These are phyloP conservation scores for Chytriomyces sp. DNA, from an alignment of 192 early-diverging fungal species.

Conservation along the genomic window DNA sequence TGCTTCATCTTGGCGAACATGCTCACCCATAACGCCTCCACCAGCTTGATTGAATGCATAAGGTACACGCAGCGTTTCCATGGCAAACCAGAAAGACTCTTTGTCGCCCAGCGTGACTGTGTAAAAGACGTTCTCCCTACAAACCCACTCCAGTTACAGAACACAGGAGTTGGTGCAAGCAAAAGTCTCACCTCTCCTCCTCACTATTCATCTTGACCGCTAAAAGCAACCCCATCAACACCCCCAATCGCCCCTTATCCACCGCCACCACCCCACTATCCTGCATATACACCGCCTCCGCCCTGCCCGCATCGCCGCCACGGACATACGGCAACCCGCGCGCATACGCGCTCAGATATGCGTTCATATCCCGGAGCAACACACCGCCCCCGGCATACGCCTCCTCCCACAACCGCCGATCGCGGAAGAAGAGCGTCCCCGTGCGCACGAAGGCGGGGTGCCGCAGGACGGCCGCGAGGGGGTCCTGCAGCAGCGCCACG, in stretches of 20 bases:
- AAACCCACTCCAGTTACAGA: too few relatives aligned
- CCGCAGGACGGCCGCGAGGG: conserved; percentile 5
- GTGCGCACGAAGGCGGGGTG: not conserved
- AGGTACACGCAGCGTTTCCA: conserved; percentile 60
- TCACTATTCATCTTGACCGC: not conserved
- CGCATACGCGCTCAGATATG: too few relatives aligned
- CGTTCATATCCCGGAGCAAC: too few relatives aligned
- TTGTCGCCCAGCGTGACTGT: conserved; percentile 1
- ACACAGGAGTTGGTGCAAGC: too few relatives aligned
- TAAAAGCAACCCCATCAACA: not conserved
- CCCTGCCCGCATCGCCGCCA: too few relatives aligned
- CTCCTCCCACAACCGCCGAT: not conserved
- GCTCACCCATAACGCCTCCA: not conserved
- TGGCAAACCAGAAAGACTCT: conserved; percentile 50
- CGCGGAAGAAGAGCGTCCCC: conserved; percentile 3
- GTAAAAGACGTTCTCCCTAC: conserved; percentile 1
- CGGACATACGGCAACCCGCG: too few relatives aligned
- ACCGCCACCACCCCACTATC: conserved; percentile 5
- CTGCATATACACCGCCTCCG: too few relatives aligned
- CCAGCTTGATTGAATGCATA: conserved; percentile 45
- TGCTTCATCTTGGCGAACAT: too few relatives aligned
- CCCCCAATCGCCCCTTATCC: not conserved
- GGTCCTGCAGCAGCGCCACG: conserved; percentile 63
- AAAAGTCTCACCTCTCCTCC: too few relatives aligned
- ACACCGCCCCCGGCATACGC: too few relatives aligned